Conservation (phyloP, 768 basidiomycete species). For the Clitopilus hobsonii region DNA sequence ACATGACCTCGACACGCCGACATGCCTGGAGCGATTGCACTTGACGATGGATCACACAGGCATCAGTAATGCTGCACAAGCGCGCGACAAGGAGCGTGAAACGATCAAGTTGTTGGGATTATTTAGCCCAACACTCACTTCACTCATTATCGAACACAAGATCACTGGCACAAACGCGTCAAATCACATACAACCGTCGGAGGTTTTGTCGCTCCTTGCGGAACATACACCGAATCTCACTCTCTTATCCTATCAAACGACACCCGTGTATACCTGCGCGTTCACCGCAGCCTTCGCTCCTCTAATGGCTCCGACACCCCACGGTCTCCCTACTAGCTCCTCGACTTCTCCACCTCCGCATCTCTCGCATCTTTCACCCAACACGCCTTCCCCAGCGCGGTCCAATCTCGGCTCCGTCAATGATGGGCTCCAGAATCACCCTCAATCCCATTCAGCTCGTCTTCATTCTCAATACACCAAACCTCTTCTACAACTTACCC, state of each 20-base stretch:
- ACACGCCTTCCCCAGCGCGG: not conserved
- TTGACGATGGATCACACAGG: slow-evolving; percentile 5
- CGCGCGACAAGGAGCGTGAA: slow-evolving; percentile 5
- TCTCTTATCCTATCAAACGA: not conserved
- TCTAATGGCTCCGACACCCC: not conserved
- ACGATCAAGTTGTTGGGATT: slow-evolving; percentile 7
- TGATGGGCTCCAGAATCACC: not conserved
- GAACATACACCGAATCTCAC: not conserved
- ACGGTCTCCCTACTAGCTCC: not conserved
- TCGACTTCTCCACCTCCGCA: not conserved
- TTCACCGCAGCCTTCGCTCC: not conserved
- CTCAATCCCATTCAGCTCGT: no score
- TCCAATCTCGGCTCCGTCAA: not conserved
- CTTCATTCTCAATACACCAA: not conserved
- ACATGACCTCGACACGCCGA: slow-evolving; percentile 7
- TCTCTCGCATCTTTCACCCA: not conserved
- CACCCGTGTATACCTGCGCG: not conserved
- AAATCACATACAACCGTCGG: not conserved
- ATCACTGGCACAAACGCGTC: not conserved
- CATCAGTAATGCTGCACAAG: not conserved
- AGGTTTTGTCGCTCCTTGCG: not conserved
- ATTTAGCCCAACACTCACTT: slow-evolving; percentile 9
- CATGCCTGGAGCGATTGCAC: slow-evolving; percentile 8
- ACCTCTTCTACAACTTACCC: not conserved
- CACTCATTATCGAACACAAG: slow-evolving; percentile 8